Conservation (phyloP, 169 alveolate genomes). For the Perkinsus chesapeaki region DNA sequence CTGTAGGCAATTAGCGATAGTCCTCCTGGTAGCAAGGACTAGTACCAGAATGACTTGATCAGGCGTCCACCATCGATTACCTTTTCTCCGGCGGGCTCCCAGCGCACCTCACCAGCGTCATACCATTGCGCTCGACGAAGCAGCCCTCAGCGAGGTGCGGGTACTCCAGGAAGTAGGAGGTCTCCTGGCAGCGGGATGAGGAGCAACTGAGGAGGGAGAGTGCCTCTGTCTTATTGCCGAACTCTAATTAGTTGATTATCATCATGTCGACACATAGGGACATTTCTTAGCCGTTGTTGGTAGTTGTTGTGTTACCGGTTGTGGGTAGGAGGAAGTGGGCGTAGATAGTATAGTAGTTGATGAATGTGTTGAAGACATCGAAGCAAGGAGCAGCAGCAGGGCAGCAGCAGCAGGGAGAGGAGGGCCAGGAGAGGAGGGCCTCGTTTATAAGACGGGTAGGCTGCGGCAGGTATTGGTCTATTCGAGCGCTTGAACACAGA, state of each 20-base stretch:
- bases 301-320: background rate
- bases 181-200: background rate
- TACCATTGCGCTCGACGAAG: background rate
- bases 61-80: too few relatives aligned
- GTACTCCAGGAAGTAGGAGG: background rate
- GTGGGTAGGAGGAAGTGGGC: too few relatives aligned
- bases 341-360: too few relatives aligned
- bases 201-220: background rate
- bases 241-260: too few relatives aligned
- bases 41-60: too few relatives aligned
- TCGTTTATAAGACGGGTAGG: background rate
- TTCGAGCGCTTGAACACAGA: too few relatives aligned
- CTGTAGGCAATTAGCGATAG: too few relatives aligned
- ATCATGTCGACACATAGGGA: too few relatives aligned
- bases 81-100: background rate
- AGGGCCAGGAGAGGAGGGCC: background rate
- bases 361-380: background rate
- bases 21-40: too few relatives aligned
- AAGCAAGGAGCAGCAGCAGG: background rate
- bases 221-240: too few relatives aligned
- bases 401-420: background rate
- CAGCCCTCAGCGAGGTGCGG: background rate
- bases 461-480: too few relatives aligned
- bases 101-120: background rate
- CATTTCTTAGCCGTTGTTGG: background rate